A percentile compares a stretch with the other conserved stretches of the same genome.
These are phyloP conservation scores for Wallacemonas sp. DNA, from an alignment of 208 protist species.

Conservation along the genomic window DNA sequence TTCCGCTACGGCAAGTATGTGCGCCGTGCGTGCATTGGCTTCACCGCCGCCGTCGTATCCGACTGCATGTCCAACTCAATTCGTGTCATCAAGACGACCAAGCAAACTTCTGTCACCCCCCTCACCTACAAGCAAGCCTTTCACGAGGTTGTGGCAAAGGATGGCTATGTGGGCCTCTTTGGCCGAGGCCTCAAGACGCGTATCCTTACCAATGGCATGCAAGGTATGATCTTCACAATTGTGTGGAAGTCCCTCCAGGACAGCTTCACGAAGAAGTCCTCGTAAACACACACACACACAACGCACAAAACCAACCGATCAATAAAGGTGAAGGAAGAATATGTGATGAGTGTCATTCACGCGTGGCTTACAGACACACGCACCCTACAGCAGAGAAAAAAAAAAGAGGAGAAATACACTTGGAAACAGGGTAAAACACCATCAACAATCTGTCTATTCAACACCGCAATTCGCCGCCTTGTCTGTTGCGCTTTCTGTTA, in stretches of 20 bases:
- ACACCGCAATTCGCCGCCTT: not conserved
- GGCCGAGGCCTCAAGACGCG: slow-evolving; percentile 23
- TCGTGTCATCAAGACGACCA: slow-evolving; percentile 27
- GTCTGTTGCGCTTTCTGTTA: too few relatives aligned
- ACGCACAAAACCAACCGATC: not conserved
- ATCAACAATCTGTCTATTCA: too few relatives aligned
- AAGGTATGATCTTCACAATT: slow-evolving; percentile 27
- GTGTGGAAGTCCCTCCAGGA: slow-evolving; percentile 25
- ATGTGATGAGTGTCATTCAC: too few relatives aligned
- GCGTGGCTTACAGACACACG: too few relatives aligned
- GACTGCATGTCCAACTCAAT: slow-evolving; percentile 27
- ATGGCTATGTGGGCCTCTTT: slow-evolving; percentile 19
- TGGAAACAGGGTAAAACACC: too few relatives aligned
- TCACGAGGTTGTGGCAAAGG: slow-evolving; percentile 12
- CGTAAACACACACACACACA: not conserved
- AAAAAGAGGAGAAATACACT: too few relatives aligned
- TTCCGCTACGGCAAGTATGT: slow-evolving; percentile 22
- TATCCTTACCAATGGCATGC: slow-evolving; percentile 24
- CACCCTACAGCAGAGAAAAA: too few relatives aligned
- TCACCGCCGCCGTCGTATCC: slow-evolving; percentile 19
- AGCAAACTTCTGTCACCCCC: slow-evolving; percentile 16
- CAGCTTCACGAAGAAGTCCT: not conserved
- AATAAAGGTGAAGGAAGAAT: too few relatives aligned
- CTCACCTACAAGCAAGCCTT: slow-evolving; percentile 19
- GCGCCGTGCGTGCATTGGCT: slow-evolving; percentile 19